Evolutionary conservation across 2,329 filamentous ascomycete species (phyloP).

Genomic region (Epichloe scottii): DNA sequence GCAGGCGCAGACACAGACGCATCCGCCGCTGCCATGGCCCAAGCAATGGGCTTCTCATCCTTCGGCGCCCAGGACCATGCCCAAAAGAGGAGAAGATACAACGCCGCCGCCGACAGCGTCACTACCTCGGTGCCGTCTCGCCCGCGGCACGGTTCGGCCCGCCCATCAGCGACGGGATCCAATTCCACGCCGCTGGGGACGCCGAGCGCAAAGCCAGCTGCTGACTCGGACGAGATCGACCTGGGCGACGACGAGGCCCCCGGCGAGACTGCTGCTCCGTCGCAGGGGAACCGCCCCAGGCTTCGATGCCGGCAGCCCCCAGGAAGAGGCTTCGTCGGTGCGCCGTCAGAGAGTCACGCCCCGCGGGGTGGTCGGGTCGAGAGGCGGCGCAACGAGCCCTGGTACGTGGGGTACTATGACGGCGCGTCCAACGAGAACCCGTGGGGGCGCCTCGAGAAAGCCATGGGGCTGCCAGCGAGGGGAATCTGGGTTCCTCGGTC

Average conservation of each 20-base stretch:
- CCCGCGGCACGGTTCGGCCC: too few relatives aligned
- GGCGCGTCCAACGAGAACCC: conserved; percentile 59
- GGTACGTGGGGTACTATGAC: conserved; percentile 52
- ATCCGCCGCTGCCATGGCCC: conserved; percentile 40
- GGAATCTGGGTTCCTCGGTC: conserved; percentile 31
- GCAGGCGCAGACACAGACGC: conserved; percentile 22
- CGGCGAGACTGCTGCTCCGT: neutral
- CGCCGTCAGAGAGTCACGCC: neutral
- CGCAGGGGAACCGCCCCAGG: too few relatives aligned
- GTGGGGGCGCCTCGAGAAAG: conserved; percentile 47
- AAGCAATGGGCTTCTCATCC: conserved; percentile 60
- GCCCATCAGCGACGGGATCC: conserved; percentile 18
- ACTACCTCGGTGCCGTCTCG: conserved; percentile 3
- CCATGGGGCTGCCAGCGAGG: conserved; percentile 27
- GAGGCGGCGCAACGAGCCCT: neutral
- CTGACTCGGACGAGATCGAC: conserved; percentile 29
- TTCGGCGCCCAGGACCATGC: conserved; percentile 46
- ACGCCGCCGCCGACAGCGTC: conserved; percentile 37
- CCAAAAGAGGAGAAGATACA: conserved; percentile 56
- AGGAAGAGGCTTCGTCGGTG: too few relatives aligned
- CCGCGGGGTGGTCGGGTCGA: neutral
- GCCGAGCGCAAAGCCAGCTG: conserved; percentile 7
- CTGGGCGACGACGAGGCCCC: conserved; percentile 14
- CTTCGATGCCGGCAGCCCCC: too few relatives aligned
- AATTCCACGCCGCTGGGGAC: conserved; percentile 25